These are phyloP conservation scores for Abrus pulchellus DNA, from an alignment of 306 rosid species.

Conservation along the genomic window DNA sequence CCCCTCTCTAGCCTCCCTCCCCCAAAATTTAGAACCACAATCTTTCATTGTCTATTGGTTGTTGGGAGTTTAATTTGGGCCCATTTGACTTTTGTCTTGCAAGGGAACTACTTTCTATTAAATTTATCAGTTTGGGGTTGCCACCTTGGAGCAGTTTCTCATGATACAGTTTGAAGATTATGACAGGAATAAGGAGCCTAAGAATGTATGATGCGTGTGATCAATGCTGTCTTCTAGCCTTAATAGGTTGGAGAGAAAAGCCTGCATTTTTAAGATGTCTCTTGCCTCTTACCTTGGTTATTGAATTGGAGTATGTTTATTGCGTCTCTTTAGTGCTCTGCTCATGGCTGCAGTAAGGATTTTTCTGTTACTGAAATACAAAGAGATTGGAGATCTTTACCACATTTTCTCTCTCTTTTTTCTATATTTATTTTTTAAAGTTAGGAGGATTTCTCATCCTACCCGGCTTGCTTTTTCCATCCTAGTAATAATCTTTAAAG, in stretches of 20 bases:
- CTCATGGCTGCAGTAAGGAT: not conserved
- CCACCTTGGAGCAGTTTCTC: not conserved
- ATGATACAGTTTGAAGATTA: constrained; percentile 20
- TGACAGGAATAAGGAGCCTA: not conserved
- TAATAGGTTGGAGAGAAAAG: not conserved
- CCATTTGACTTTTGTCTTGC: not conserved
- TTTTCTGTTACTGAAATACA: not conserved
- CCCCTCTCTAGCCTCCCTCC: constrained; percentile 11
- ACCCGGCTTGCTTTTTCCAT: not conserved
- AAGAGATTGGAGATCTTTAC: not conserved
- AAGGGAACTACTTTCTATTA: not conserved
- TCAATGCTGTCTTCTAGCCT: not conserved
- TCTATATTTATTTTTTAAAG: no score
- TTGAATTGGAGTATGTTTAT: constrained; percentile 1
- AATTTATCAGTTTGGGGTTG: constrained; percentile 16
- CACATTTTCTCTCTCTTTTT: not conserved
- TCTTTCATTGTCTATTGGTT: not conserved
- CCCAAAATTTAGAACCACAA: constrained; percentile 11
- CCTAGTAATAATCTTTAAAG: not conserved
- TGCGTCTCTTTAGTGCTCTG: not conserved
- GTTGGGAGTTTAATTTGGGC: not conserved
- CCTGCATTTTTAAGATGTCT: not conserved
- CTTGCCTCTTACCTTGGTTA: not conserved
- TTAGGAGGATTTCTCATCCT: no score
- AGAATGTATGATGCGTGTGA: not conserved